Percentiles rank a stretch among this genome's conserved stretches.
phyloP scores from a whole-genome alignment of 305 asterid genomes.

The Rubia tinctorum region DNA sequence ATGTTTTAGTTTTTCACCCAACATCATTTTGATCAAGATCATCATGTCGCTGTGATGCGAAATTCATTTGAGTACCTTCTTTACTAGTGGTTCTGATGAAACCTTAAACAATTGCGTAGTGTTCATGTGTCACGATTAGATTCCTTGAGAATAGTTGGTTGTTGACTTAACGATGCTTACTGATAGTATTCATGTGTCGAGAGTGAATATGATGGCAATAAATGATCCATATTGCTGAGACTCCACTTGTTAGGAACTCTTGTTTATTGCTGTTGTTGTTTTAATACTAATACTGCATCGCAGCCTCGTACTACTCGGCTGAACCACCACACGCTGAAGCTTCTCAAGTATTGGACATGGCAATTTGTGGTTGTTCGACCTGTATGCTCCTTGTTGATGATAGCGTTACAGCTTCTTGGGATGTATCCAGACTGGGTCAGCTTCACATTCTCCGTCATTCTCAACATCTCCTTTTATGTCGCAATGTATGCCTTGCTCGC shows the following conservation, averaged over 20 bases:
- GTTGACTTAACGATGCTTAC: too few relatives aligned
- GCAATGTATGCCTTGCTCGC: conserved; percentile 88
- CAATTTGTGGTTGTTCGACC: conserved; percentile 86
- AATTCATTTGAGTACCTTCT: neutral
- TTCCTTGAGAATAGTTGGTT: too few relatives aligned
- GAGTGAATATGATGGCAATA: neutral
- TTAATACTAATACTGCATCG: conserved; percentile 22
- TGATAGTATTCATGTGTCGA: neutral
- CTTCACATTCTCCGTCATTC: conserved; percentile 67
- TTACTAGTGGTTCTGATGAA: neutral
- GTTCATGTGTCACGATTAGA: neutral
- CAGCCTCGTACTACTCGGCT: conserved; percentile 67
- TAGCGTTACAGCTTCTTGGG: conserved; percentile 56
- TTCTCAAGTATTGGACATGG: conserved; percentile 80
- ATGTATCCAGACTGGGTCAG: conserved; percentile 79
- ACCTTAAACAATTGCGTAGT: neutral
- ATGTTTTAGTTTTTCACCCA: neutral
- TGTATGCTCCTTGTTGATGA: conserved; percentile 66
- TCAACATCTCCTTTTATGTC: conserved; percentile 57
- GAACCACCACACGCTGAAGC: conserved; percentile 57
- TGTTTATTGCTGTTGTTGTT: neutral
- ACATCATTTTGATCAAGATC: neutral
- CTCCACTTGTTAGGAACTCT: neutral
- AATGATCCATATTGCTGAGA: neutral
- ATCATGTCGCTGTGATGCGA: neutral